phyloP scores from a whole-genome alignment of 2,329 filamentous ascomycete genomes.

The Neoscytalidium dimidiatum region DNA sequence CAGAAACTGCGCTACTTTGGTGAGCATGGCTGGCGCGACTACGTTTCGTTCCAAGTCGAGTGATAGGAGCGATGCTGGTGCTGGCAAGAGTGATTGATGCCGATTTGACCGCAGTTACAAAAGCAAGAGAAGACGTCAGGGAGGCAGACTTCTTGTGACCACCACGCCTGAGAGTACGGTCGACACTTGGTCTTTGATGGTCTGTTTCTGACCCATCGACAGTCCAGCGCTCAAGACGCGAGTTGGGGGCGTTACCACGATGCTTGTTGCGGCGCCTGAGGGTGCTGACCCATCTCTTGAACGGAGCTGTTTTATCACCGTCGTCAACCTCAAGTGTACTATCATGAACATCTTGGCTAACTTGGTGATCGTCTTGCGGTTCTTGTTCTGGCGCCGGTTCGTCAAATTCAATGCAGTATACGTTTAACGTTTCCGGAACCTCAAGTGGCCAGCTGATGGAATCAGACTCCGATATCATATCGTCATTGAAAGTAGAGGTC shows the following conservation, averaged over 20 bases:
- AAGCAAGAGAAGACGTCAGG: conserved; percentile 74
- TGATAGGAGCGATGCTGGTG: conserved; percentile 66
- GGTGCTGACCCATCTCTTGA: conserved; percentile 73
- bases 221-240: conserved; percentile 37
- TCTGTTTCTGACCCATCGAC: conserved; percentile 29
- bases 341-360: not conserved
- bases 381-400: not conserved
- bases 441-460: conserved; percentile 7
- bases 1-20: conserved; percentile 60
- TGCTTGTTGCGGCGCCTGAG: conserved; percentile 59
- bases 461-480: not conserved
- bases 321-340: not conserved
- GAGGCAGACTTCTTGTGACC: conserved; percentile 51
- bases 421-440: not conserved
- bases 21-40: conserved; percentile 52
- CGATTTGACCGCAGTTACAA: conserved; percentile 79
- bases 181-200: not conserved
- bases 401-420: not conserved
- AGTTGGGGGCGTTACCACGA: conserved; percentile 37
- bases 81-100: conserved; percentile 77
- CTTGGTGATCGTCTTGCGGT: not conserved
- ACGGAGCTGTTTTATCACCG: conserved; percentile 44
- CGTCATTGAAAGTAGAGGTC: not conserved
- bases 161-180: conserved; percentile 20
- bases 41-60: conserved; percentile 52